Conservation (phyloP, 2,329 filamentous ascomycete species). For the Fusarium goolgardi region DNA sequence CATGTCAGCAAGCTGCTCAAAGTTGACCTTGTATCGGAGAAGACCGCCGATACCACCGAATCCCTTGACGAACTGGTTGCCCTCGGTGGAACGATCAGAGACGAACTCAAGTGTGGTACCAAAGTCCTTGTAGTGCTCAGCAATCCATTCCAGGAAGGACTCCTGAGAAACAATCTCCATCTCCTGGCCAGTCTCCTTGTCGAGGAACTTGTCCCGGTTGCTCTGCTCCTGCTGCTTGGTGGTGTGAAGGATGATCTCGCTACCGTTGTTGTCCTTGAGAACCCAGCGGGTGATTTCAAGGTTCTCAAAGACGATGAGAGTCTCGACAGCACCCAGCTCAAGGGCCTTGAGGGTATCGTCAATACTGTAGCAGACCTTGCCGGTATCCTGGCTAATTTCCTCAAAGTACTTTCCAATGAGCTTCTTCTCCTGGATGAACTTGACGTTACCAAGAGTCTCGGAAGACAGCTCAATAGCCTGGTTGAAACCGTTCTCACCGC, state of each 20-base stretch:
- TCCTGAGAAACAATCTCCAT: conserved; percentile 92
- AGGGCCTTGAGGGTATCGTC: conserved; percentile 97
- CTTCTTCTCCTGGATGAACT: conserved; percentile 99
- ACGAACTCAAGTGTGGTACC: conserved; percentile 97
- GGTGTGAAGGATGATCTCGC: conserved; percentile 83
- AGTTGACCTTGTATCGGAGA: conserved; percentile 99
- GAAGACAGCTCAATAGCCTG: conserved; percentile 96
- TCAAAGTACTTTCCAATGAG: conserved; percentile 99
- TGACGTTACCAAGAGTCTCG: conserved; percentile 98
- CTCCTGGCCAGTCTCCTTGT: conserved; percentile 94
- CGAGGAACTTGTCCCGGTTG: conserved; percentile 87
- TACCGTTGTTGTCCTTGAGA: conserved; percentile 81
- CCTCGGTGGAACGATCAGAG: conserved; percentile 95
- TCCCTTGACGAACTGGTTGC: conserved; percentile 99
- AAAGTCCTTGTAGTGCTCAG: conserved; percentile 98
- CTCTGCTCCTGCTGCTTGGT: conserved; percentile 79
- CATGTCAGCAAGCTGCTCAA: conserved; percentile 95
- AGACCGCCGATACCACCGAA: conserved; percentile 98
- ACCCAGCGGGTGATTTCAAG: conserved; percentile 93
- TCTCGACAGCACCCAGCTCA: conserved; percentile 95
- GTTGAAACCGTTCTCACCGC: conserved; percentile 99
- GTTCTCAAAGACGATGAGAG: conserved; percentile 96
- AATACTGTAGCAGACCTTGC: conserved; percentile 96
- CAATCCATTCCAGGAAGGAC: conserved; percentile 99
- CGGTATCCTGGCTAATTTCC: conserved; percentile 97